Evolutionary conservation across 2,329 filamentous ascomycete species (phyloP).

Genomic region (Gliomastix tumulicola): DNA sequence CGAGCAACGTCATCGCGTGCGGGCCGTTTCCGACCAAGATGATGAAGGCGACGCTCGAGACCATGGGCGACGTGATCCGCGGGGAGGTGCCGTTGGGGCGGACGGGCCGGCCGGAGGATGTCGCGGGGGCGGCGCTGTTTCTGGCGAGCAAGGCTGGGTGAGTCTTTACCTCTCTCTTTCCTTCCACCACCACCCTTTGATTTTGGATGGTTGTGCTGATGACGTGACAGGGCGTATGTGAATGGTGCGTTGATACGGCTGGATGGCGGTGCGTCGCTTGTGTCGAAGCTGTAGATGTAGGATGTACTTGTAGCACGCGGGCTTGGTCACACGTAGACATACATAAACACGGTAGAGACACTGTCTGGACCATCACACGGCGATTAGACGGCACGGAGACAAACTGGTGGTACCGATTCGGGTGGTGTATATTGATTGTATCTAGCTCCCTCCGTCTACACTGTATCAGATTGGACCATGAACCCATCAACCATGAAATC

Average conservation of each 20-base stretch:
- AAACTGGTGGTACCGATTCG: too few relatives aligned
- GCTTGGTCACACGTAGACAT: too few relatives aligned
- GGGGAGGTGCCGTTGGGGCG: slow-evolving; percentile 56
- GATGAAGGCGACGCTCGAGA: slow-evolving; percentile 55
- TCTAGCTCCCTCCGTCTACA: too few relatives aligned
- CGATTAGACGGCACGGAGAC: too few relatives aligned
- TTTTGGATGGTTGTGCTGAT: too few relatives aligned
- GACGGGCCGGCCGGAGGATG: slow-evolving; percentile 61
- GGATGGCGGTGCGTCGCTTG: slow-evolving; percentile 48
- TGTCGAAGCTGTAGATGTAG: slow-evolving; percentile 37
- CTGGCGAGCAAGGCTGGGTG: slow-evolving; percentile 59
- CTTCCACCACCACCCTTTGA: too few relatives aligned
- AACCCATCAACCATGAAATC: too few relatives aligned
- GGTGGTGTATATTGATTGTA: too few relatives aligned
- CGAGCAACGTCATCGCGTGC: slow-evolving; percentile 63
- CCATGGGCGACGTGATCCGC: slow-evolving; percentile 46
- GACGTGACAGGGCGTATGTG: slow-evolving; percentile 3
- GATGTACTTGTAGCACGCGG: too few relatives aligned
- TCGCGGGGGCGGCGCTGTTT: slow-evolving; percentile 66
- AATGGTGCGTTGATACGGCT: slow-evolving; percentile 59
- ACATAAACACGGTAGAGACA: too few relatives aligned
- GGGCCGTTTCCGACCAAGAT: slow-evolving; percentile 65
- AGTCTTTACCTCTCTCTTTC: slow-evolving; percentile 12
- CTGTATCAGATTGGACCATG: too few relatives aligned
- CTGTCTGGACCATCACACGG: too few relatives aligned